These are phyloP conservation scores for Coix lacrymajobi DNA, from an alignment of 176 grass and related monocot genomes.

Conservation along the genomic window DNA sequence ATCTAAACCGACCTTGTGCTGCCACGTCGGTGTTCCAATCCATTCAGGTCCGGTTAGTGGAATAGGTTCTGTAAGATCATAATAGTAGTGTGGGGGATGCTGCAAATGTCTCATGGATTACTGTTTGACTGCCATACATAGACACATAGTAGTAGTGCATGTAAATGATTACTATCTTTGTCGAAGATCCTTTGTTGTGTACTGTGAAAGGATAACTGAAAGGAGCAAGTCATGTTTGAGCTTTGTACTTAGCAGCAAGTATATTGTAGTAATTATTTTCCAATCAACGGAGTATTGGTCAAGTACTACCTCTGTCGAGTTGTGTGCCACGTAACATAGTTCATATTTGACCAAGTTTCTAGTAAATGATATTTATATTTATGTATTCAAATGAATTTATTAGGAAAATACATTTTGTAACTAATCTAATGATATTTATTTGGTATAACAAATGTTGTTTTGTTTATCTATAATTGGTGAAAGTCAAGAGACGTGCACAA, in stretches of 20 bases:
- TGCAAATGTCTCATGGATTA: conserved; percentile 7
- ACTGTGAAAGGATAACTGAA: neutral
- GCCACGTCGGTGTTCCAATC: conserved; percentile 42
- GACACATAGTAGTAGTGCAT: neutral
- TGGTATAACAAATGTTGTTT: no score
- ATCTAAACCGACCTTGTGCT: conserved; percentile 39
- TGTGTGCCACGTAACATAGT: no score
- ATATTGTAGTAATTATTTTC: no score
- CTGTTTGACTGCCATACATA: neutral
- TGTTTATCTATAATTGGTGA: no score
- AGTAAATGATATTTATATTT: no score
- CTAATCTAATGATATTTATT: no score
- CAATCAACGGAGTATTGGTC: no score
- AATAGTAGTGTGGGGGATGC: neutral
- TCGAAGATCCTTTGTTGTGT: neutral
- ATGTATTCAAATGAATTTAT: no score
- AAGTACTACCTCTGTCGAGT: no score
- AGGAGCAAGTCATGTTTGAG: neutral
- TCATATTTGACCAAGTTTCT: no score
- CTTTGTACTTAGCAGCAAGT: neutral
- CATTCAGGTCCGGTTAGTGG: conserved; percentile 54
- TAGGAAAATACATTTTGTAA: no score
- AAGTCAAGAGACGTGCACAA: no score
- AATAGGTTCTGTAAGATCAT: conserved; percentile 10
- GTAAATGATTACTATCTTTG: neutral